Conservation (phyloP, 192 early-diverging fungal species). For the Linnemannia hyalina region DNA sequence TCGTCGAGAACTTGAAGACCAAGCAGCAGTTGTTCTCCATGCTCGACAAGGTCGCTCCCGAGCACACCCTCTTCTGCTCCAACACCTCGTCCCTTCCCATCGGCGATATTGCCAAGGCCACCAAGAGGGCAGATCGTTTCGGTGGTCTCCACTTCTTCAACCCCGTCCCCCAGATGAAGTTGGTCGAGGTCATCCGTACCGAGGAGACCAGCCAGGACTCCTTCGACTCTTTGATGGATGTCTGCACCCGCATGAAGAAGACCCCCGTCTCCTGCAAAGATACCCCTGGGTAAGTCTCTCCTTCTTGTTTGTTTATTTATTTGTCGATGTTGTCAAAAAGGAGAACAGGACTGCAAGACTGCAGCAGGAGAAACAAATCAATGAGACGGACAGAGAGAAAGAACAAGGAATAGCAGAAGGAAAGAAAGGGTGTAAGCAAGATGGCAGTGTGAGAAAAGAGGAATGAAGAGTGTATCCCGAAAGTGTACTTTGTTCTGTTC, state of each 20-base stretch:
- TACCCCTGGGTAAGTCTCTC: slow-evolving; percentile 83
- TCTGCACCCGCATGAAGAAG: slow-evolving; percentile 86
- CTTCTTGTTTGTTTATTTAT: no score
- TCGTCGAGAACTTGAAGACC: slow-evolving; percentile 92
- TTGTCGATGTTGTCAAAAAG: no score
- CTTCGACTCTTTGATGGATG: slow-evolving; percentile 74
- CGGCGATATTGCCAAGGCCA: slow-evolving; percentile 79
- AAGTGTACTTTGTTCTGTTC: not conserved
- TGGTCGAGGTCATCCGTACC: slow-evolving; percentile 93
- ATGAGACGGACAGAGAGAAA: not conserved
- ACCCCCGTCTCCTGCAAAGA: slow-evolving; percentile 94
- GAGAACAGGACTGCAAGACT: not conserved
- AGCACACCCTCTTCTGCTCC: slow-evolving; percentile 83
- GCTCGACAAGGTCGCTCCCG: slow-evolving; percentile 80
- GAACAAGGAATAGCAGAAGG: not conserved
- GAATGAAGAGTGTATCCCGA: not conserved
- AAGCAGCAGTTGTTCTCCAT: slow-evolving; percentile 87
- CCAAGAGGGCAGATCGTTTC: slow-evolving; percentile 70
- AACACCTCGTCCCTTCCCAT: slow-evolving; percentile 96
- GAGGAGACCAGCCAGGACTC: slow-evolving; percentile 69
- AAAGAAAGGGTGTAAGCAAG: not conserved
- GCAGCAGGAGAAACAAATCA: not conserved
- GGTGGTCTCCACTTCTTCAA: slow-evolving; percentile 98
- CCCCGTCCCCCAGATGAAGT: slow-evolving; percentile 98
- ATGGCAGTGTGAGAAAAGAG: not conserved